Evolutionary conservation across 2,329 filamentous ascomycete genomes (phyloP).

Genomic region (Ophiostoma quercus): DNA sequence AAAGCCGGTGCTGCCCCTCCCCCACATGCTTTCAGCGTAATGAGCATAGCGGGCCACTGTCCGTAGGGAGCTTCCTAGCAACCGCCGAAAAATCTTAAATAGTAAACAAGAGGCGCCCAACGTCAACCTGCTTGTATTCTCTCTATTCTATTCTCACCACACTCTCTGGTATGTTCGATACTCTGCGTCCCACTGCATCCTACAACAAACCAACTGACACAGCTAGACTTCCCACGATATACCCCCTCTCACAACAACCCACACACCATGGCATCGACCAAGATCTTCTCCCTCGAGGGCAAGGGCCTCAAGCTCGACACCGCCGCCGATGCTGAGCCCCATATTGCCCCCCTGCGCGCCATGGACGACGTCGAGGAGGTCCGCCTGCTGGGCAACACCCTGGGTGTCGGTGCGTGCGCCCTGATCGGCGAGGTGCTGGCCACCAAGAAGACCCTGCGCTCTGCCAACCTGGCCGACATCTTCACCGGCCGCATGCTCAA

Average conservation of each 20-base stretch:
- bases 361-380: slow-evolving; percentile 78
- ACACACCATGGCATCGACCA: slow-evolving; percentile 50
- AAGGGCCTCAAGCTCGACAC: slow-evolving; percentile 89
- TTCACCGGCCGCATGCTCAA: slow-evolving; percentile 90
- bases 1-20: slow-evolving; percentile 21
- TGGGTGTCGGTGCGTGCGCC: slow-evolving; percentile 83
- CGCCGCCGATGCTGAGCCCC: slow-evolving; percentile 76
- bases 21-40: slow-evolving; percentile 20
- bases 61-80: slow-evolving; percentile 22
- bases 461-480: slow-evolving; percentile 91
- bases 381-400: slow-evolving; percentile 80
- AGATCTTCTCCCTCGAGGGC: slow-evolving; percentile 84
- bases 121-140: not conserved
- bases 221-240: not conserved
- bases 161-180: not conserved
- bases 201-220: not conserved
- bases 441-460: slow-evolving; percentile 76
- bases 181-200: not conserved
- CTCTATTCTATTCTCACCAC: not conserved
- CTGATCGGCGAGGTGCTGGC: slow-evolving; percentile 76
- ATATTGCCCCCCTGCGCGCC: slow-evolving; percentile 69
- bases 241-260: slow-evolving; percentile 20
- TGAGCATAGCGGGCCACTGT: slow-evolving; percentile 9
- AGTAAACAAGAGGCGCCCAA: slow-evolving; percentile 17
- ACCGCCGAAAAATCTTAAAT: slow-evolving; percentile 21